Evolutionary conservation across 129 eudicot genomes (phyloP).

Genomic region (Tagetes erecta): DNA sequence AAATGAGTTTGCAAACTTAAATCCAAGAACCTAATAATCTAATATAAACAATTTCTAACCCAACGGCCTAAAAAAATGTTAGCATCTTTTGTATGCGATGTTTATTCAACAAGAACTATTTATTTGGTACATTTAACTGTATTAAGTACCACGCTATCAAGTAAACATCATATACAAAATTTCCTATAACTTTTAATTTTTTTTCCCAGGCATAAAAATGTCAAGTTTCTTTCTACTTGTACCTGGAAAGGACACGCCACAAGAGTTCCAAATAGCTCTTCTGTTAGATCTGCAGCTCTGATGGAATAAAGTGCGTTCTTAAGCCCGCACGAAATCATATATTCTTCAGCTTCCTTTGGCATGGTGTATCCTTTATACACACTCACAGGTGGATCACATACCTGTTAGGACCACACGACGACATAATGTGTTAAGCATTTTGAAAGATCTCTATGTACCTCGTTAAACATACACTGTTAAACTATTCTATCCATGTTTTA

Average conservation of each 20-base stretch:
- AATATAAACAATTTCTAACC: background rate
- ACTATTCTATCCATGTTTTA: background rate
- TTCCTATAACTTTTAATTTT: constrained; percentile 31
- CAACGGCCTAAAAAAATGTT: background rate
- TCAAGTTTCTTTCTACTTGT: background rate
- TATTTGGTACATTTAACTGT: constrained; percentile 2
- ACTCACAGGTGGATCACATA: constrained; percentile 89
- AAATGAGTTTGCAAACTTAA: constrained; percentile 7
- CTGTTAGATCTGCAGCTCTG: constrained; percentile 69
- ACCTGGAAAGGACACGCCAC: constrained; percentile 77
- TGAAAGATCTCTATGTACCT: background rate
- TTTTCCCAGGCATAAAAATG: background rate
- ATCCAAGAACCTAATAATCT: constrained; percentile 12
- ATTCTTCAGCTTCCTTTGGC: constrained; percentile 72
- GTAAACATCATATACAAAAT: background rate
- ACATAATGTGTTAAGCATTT: background rate
- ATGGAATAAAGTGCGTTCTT: constrained; percentile 77
- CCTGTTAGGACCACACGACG: constrained; percentile 39
- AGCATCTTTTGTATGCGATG: constrained; percentile 3
- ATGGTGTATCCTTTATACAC: constrained; percentile 70
- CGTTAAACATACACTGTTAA: background rate
- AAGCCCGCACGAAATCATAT: constrained; percentile 70
- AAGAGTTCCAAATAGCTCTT: constrained; percentile 73
- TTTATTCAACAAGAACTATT: background rate
- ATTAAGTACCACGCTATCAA: constrained; percentile 5